A percentile compares a stretch with the other conserved stretches of the same genome.
phyloP scores from a whole-genome alignment of 192 early-diverging fungal genomes.

The Coemansia sp. region DNA sequence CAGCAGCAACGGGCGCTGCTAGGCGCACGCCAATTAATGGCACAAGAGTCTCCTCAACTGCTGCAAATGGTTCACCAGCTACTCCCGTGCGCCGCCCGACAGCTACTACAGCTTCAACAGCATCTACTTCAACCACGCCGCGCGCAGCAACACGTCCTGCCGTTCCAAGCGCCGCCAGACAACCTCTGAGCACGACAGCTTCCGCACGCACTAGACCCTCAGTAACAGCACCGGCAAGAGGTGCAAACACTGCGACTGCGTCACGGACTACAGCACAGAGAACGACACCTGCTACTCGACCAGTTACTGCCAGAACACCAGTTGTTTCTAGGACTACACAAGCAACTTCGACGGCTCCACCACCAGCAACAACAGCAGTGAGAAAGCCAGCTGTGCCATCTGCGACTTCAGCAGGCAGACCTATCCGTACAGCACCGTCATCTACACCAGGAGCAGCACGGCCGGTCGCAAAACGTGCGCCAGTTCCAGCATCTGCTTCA shows the following conservation, averaged over 20 bases:
- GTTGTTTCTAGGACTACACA: no score
- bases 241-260: not conserved
- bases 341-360: no score
- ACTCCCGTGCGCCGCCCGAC: constrained; percentile 1
- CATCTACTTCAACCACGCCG: not conserved
- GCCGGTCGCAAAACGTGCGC: not conserved
- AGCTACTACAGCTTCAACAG: not conserved
- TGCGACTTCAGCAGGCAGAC: not conserved
- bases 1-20: not conserved
- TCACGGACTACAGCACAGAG: no score
- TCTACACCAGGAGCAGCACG: not conserved
- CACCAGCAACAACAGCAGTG: no score
- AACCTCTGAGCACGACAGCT: not conserved
- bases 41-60: not conserved
- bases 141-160: not conserved
- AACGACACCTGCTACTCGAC: no score
- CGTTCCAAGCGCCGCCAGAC: not conserved
- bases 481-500: not conserved
- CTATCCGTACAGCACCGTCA: no score
- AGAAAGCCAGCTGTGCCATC: not conserved
- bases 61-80: not conserved
- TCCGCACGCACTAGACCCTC: not conserved
- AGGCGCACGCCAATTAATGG: not conserved
- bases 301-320: no score
- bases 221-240: not conserved